A percentile compares a stretch with the other conserved stretches of the same genome.
Conservation (phyloP, 148 eudicot genomes). For the Salicornia ramosissima region DNA sequence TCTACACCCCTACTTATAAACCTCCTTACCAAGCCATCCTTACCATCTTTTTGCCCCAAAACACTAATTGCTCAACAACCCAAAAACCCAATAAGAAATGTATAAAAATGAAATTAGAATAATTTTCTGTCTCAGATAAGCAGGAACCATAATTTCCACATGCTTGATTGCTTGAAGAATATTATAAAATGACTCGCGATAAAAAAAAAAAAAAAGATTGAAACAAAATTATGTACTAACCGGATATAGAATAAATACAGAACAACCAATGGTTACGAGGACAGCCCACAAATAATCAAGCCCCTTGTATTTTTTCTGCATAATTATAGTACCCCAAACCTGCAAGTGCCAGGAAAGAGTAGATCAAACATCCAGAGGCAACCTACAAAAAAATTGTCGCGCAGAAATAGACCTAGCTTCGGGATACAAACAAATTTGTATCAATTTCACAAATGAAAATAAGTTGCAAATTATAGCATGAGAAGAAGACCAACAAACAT, state of each 20-base stretch:
- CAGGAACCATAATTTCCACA: background rate
- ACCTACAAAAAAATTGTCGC: background rate
- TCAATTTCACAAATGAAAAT: background rate
- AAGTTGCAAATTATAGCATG: background rate
- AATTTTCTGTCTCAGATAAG: background rate
- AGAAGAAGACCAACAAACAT: background rate
- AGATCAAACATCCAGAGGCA: conserved; percentile 9
- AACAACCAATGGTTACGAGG: conserved; percentile 82
- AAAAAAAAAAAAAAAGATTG: background rate
- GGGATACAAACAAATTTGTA: background rate
- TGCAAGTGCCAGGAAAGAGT: conserved; percentile 28
- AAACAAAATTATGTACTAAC: conserved; percentile 30
- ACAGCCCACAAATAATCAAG: conserved; percentile 77
- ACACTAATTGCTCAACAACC: no score
- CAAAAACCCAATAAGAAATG: no score
- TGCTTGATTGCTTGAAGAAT: background rate
- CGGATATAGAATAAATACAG: conserved; percentile 76
- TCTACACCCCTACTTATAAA: no score
- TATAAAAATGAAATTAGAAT: no score
- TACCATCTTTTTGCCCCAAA: no score
- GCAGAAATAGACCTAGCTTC: background rate
- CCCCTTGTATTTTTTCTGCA: conserved; percentile 92
- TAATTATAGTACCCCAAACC: conserved; percentile 89
- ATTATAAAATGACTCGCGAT: background rate
- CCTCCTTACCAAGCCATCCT: no score